Percentiles rank a stretch among this genome's conserved stretches.
These are phyloP conservation scores for Litchi chinensis DNA, from an alignment of 345 rosid genomes.

Conservation along the genomic window DNA sequence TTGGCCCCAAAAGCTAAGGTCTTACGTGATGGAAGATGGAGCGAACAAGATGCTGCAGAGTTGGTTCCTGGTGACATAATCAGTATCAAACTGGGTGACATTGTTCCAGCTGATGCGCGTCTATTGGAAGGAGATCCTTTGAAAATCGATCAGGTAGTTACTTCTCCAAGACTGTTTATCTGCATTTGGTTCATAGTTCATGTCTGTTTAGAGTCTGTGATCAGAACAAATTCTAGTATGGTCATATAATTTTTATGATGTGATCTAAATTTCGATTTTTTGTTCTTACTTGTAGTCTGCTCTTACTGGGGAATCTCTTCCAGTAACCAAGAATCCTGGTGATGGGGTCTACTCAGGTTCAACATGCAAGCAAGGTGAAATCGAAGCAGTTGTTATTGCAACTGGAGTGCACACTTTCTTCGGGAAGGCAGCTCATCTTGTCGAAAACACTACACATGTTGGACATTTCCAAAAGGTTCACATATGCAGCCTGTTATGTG, in stretches of 20 bases:
- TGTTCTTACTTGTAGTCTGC: slow-evolving; percentile 40
- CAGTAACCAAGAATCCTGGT: slow-evolving; percentile 35
- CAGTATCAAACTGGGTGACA: slow-evolving; percentile 53
- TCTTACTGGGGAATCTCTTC: slow-evolving; percentile 61
- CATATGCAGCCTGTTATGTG: neutral
- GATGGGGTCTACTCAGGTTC: slow-evolving; percentile 44
- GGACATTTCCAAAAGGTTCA: slow-evolving; percentile 41
- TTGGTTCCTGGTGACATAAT: slow-evolving; percentile 74
- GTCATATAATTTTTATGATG: neutral
- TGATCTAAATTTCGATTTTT: neutral
- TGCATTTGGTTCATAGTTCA: neutral
- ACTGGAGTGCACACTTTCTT: slow-evolving; percentile 44
- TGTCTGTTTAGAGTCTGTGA: neutral
- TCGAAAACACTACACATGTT: slow-evolving; percentile 39
- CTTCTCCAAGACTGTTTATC: too few relatives aligned
- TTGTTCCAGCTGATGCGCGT: slow-evolving; percentile 75
- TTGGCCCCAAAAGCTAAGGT: slow-evolving; percentile 74
- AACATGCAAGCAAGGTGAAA: slow-evolving; percentile 52
- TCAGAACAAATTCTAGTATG: neutral
- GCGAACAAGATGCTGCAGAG: slow-evolving; percentile 63
- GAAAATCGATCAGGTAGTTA: slow-evolving; percentile 59
- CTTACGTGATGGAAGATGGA: slow-evolving; percentile 63
- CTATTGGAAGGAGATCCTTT: slow-evolving; percentile 79
- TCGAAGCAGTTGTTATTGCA: slow-evolving; percentile 42
- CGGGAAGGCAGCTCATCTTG: slow-evolving; percentile 53